These are phyloP conservation scores for Tuber calosporum DNA, from an alignment of 495 filamentous ascomycete species.

Conservation along the genomic window DNA sequence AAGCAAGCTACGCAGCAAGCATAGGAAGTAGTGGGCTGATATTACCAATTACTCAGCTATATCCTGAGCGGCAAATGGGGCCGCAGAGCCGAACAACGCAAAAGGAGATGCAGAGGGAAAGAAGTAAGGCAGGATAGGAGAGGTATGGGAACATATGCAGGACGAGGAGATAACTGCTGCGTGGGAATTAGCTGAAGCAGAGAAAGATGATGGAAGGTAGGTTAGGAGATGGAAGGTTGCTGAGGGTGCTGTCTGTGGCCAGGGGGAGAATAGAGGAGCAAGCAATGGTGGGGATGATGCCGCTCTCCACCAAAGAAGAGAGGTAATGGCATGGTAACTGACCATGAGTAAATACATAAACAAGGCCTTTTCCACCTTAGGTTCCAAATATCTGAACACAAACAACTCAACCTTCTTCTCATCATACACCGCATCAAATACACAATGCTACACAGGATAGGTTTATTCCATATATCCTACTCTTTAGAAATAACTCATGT, in stretches of 20 bases:
- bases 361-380: no score
- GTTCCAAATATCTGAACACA: no score
- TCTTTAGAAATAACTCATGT: no score
- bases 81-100: slow-evolving; percentile 40
- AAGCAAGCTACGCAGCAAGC: slow-evolving; percentile 54
- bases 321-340: no score
- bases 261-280: slow-evolving; percentile 34
- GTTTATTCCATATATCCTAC: no score
- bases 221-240: slow-evolving; percentile 42
- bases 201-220: slow-evolving; percentile 44
- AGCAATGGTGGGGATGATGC: slow-evolving; percentile 25
- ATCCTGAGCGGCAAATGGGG: slow-evolving; percentile 13
- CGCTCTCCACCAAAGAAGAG: slow-evolving; percentile 41
- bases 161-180: slow-evolving; percentile 39
- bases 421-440: no score
- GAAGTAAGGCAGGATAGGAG: slow-evolving; percentile 37
- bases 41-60: background rate
- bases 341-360: no score
- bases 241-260: slow-evolving; percentile 20
- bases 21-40: slow-evolving; percentile 39
- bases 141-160: slow-evolving; percentile 43
- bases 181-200: slow-evolving; percentile 34
- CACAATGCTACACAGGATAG: no score
- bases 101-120: slow-evolving; percentile 36
- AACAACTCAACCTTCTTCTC: no score